Evolutionary conservation across 805 yeast species (phyloP).

Genomic region (Lachancea cidri): DNA sequence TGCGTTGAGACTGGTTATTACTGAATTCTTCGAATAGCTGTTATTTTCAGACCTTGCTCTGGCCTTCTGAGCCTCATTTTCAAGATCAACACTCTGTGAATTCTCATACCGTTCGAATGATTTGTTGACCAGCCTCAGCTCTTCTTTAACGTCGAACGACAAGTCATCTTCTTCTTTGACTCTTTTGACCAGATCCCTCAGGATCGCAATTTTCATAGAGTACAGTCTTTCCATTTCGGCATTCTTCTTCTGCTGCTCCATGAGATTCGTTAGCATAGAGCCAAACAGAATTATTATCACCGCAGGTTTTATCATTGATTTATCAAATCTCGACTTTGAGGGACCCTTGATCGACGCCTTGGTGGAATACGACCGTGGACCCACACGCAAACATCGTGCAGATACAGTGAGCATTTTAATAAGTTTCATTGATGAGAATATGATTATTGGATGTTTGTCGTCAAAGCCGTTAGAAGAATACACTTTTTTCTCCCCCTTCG

Average conservation of each 20-base stretch:
- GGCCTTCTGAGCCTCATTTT: conserved; percentile 12
- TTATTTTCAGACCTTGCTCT: conserved; percentile 6
- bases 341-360: conserved; percentile 4
- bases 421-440: too few species aligned
- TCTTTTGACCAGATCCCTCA: conserved; percentile 37
- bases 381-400: neutral
- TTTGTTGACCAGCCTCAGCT: conserved; percentile 36
- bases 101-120: conserved; percentile 23
- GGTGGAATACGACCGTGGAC: neutral
- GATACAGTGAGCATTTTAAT: neutral
- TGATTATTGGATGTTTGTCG: too few species aligned
- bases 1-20: conserved; percentile 25
- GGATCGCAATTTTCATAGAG: conserved; percentile 33
- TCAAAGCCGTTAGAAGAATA: too few species aligned
- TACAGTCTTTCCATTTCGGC: conserved; percentile 39
- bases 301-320: conserved; percentile 35
- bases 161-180: conserved; percentile 35
- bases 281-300: conserved; percentile 41
- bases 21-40: conserved; percentile 13
- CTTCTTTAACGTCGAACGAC: conserved; percentile 38
- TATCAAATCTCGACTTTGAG: conserved; percentile 28
- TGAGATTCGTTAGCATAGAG: conserved; percentile 43
- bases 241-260: conserved; percentile 36
- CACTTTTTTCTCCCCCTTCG: too few species aligned
- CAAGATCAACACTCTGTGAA: conserved; percentile 16